phyloP scores from a whole-genome alignment of 1,284 basidiomycete species.

The Apiotrichum veenhuisii region DNA sequence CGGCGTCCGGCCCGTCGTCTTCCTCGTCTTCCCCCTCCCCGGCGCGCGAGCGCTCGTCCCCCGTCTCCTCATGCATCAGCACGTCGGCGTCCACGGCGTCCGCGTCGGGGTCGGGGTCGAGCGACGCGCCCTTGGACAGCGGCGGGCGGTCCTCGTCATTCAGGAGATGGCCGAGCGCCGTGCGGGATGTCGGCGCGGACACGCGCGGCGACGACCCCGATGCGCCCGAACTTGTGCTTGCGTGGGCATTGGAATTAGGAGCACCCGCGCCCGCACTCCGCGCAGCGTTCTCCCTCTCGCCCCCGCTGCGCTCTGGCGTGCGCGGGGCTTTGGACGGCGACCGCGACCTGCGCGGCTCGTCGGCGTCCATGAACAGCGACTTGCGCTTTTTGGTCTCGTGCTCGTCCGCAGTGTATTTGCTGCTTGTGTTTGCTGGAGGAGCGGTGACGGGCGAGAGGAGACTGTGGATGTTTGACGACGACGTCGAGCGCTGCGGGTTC shows the following conservation, averaged over 20 bases:
- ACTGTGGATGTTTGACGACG: background rate
- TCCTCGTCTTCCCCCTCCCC: conserved; percentile 46
- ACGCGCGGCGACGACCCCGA: background rate
- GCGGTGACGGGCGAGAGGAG: background rate
- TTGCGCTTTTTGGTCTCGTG: background rate
- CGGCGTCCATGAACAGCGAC: background rate
- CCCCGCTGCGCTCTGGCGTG: background rate
- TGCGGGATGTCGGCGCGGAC: background rate
- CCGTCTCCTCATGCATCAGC: conserved; percentile 47
- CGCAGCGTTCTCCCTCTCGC: background rate
- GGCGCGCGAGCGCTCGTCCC: conserved; percentile 64
- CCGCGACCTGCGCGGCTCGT: conserved; percentile 9
- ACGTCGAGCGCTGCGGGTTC: background rate
- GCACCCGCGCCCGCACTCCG: background rate
- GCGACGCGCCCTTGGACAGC: background rate
- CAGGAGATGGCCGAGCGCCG: background rate
- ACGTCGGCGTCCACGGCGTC: conserved; percentile 20
- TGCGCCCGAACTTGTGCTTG: no score
- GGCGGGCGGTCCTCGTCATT: background rate
- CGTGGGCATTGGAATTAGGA: no score
- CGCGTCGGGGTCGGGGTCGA: background rate
- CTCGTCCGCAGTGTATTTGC: background rate
- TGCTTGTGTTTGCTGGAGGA: background rate
- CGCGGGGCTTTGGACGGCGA: conserved; percentile 4
- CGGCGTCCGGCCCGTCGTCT: conserved; percentile 38